Evolutionary conservation across 306 rosid genomes (phyloP).

Genomic region (Acacia melanoxylon): DNA sequence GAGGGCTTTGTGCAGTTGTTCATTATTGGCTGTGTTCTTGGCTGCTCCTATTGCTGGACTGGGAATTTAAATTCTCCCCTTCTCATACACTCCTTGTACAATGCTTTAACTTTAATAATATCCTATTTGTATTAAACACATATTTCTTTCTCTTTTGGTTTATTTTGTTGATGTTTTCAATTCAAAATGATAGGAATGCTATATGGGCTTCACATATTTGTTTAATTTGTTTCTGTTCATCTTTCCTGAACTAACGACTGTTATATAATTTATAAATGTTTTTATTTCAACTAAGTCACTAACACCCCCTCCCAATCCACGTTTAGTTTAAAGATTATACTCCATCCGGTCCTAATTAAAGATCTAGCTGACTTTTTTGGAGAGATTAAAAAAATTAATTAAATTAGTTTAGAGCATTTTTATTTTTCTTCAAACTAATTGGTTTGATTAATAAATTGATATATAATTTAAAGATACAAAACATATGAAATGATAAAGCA

Average conservation of each 20-base stretch:
- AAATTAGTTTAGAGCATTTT: too few species aligned
- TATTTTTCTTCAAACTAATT: too few species aligned
- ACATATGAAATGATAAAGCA: too few species aligned
- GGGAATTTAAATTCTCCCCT: slow-evolving; percentile 65
- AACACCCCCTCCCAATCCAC: neutral
- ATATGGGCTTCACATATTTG: neutral
- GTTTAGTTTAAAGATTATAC: neutral
- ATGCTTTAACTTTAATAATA: slow-evolving; percentile 57
- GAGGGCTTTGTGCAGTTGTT: slow-evolving; percentile 67
- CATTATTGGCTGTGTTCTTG: slow-evolving; percentile 76
- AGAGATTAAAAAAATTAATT: too few species aligned
- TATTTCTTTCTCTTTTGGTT: neutral
- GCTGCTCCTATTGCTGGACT: slow-evolving; percentile 76
- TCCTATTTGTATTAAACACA: slow-evolving; percentile 44
- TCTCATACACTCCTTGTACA: slow-evolving; percentile 75
- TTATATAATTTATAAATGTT: neutral
- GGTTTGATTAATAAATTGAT: too few species aligned
- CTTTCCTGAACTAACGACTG: slow-evolving; percentile 1
- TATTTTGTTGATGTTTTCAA: neutral
- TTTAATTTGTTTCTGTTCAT: neutral
- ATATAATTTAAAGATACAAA: too few species aligned
- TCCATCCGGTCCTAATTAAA: too few species aligned
- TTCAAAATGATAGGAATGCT: slow-evolving; percentile 3
- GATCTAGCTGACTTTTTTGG: too few species aligned
- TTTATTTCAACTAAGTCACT: neutral